Evolutionary conservation across 768 basidiomycete genomes (phyloP).

Genomic region (Asterophora lycoperdoides): DNA sequence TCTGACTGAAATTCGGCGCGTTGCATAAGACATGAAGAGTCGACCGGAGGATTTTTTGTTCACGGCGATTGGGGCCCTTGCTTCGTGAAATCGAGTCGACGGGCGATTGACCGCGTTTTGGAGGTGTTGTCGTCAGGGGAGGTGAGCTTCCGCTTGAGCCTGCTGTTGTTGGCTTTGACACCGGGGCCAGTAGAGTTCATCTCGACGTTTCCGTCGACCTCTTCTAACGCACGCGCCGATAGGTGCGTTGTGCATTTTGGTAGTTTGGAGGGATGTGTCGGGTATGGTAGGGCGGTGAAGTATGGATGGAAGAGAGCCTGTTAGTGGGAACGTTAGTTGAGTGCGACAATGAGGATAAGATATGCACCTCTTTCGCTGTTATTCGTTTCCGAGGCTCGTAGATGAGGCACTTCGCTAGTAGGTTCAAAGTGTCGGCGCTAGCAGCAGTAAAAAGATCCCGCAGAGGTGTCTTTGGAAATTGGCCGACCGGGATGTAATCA

Average conservation of each 20-base stretch:
- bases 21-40: not conserved
- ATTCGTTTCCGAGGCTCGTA: slow-evolving; percentile 87
- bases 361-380: slow-evolving; percentile 68
- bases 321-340: not conserved
- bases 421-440: slow-evolving; percentile 76
- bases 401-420: slow-evolving; percentile 72
- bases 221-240: slow-evolving; percentile 59
- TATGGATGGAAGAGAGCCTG: slow-evolving; percentile 87
- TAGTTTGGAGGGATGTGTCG: slow-evolving; percentile 83
- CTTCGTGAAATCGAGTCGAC: slow-evolving; percentile 69
- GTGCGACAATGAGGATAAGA: not conserved
- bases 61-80: slow-evolving; percentile 32
- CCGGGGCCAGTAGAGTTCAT: slow-evolving; percentile 44
- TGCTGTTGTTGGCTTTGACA: slow-evolving; percentile 51
- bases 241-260: slow-evolving; percentile 62
- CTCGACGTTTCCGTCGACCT: slow-evolving; percentile 73
- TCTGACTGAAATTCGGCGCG: not conserved
- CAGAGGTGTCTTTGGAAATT: slow-evolving; percentile 78
- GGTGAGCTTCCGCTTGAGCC: slow-evolving; percentile 67
- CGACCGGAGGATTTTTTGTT: not conserved
- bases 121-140: slow-evolving; percentile 47
- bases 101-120: slow-evolving; percentile 55
- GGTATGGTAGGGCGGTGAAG: slow-evolving; percentile 81
- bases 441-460: slow-evolving; percentile 91
- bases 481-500: slow-evolving; percentile 82